A percentile compares a stretch with the other conserved stretches of the same genome.
Evolutionary conservation across 176 grass and related monocot genomes (phyloP).

Genomic region (Panicum miliaceum): DNA sequence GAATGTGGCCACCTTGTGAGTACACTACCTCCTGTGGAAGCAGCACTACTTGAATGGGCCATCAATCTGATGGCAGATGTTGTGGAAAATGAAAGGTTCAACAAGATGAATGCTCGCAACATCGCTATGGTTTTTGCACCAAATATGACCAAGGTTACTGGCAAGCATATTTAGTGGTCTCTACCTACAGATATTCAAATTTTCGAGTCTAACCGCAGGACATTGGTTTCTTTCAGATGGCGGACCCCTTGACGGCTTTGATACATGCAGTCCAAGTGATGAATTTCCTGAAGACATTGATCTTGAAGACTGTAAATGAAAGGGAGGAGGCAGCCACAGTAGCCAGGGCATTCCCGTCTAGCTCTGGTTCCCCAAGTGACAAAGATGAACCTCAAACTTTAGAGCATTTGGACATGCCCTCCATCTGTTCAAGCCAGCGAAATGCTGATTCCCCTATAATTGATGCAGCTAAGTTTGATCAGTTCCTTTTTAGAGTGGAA

Average conservation of each 20-base stretch:
- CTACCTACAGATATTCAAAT: not conserved
- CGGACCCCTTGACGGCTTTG: conserved; percentile 86
- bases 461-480: conserved; percentile 65
- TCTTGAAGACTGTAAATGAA: conserved; percentile 74
- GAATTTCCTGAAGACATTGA: conserved; percentile 90
- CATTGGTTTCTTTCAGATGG: conserved; percentile 74
- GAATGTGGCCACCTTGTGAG: conserved; percentile 65
- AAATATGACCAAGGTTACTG: conserved; percentile 91
- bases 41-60: conserved; percentile 87
- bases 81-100: conserved; percentile 69
- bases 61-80: conserved; percentile 96
- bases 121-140: conserved; percentile 97
- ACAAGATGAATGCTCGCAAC: conserved; percentile 97
- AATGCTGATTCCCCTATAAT: conserved; percentile 53
- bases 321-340: conserved; percentile 58
- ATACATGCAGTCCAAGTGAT: conserved; percentile 97
- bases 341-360: conserved; percentile 34
- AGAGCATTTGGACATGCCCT: conserved; percentile 37
- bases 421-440: conserved; percentile 36
- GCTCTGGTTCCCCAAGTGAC: conserved; percentile 70
- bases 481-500: conserved; percentile 60
- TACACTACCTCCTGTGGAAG: conserved; percentile 66
- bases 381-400: conserved; percentile 59
- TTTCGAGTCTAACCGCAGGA: not conserved
- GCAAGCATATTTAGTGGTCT: conserved; percentile 23